Evolutionary conservation across 208 protist species (phyloP).

Genomic region (Trypanosoma theileri): DNA sequence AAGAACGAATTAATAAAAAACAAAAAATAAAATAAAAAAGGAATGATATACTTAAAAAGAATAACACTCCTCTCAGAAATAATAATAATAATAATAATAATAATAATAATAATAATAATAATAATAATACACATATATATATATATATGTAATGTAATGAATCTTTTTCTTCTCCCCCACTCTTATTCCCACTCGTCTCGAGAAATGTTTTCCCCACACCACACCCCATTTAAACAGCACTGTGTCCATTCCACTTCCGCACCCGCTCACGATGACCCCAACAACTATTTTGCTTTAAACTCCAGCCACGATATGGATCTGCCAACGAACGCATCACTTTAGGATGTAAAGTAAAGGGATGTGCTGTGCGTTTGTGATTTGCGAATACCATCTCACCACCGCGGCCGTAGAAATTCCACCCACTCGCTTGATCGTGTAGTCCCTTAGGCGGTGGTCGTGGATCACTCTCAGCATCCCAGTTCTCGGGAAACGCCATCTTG

Average conservation of each 20-base stretch:
- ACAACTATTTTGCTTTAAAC: constrained; percentile 70
- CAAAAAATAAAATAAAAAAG: constrained; percentile 4
- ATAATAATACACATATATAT: constrained; percentile 12
- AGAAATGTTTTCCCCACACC: neutral
- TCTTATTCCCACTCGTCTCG: too few relatives aligned
- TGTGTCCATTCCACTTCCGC: constrained; percentile 85
- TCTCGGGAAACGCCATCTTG: constrained; percentile 31
- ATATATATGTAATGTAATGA: neutral
- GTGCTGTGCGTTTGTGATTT: constrained; percentile 59
- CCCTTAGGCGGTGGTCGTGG: constrained; percentile 78
- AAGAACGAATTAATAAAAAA: constrained; percentile 7
- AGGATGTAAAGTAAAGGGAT: constrained; percentile 74
- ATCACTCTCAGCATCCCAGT: constrained; percentile 55
- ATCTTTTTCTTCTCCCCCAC: too few relatives aligned
- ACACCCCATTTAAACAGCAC: constrained; percentile 45
- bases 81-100: too few relatives aligned
- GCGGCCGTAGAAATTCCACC: constrained; percentile 83
- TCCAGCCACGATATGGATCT: constrained; percentile 84
- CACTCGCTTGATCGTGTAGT: constrained; percentile 78
- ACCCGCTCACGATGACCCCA: constrained; percentile 82
- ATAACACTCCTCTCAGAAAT: too few relatives aligned
- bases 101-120: neutral
- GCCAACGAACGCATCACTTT: constrained; percentile 81
- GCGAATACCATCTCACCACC: constrained; percentile 85
- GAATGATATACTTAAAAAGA: too few relatives aligned